Conservation (phyloP, 345 rosid genomes). For the Dovyalis caffra region DNA sequence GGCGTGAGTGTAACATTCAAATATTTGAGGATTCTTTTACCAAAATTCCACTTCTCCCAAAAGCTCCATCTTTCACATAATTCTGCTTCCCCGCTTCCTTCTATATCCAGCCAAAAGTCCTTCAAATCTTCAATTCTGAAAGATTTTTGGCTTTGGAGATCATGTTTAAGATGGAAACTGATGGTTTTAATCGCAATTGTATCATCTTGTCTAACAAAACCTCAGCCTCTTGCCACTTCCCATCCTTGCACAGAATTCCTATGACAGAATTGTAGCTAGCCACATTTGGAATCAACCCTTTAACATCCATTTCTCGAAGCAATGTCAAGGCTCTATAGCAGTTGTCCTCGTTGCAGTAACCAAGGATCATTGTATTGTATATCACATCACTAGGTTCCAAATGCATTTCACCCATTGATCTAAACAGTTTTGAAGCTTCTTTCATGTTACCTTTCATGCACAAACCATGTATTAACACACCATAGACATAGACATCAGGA, state of each 20-base stretch:
- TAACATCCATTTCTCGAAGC: conserved; percentile 56
- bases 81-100: no score
- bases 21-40: no score
- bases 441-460: conserved; percentile 72
- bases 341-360: conserved; percentile 74
- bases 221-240: conserved; percentile 63
- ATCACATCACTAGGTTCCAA: conserved; percentile 63
- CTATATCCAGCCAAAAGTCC: not conserved
- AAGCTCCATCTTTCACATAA: no score
- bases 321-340: conserved; percentile 63
- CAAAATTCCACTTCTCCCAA: no score
- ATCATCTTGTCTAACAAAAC: conserved; percentile 52
- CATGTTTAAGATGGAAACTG: conserved; percentile 39
- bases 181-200: conserved; percentile 44
- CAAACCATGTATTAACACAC: conserved; percentile 65
- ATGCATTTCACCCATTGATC: conserved; percentile 43
- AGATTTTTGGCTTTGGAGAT: conserved; percentile 41
- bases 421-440: conserved; percentile 56
- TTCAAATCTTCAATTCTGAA: not conserved
- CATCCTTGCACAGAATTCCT: conserved; percentile 59
- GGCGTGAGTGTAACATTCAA: no score
- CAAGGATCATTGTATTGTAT: conserved; percentile 65
- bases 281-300: conserved; percentile 53
- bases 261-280: conserved; percentile 60
- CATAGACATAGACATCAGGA: conserved; percentile 60